A percentile compares a stretch with the other conserved stretches of the same genome.
Evolutionary conservation across 441 rosid genomes (phyloP).

Genomic region (Eutrema salsugineum): DNA sequence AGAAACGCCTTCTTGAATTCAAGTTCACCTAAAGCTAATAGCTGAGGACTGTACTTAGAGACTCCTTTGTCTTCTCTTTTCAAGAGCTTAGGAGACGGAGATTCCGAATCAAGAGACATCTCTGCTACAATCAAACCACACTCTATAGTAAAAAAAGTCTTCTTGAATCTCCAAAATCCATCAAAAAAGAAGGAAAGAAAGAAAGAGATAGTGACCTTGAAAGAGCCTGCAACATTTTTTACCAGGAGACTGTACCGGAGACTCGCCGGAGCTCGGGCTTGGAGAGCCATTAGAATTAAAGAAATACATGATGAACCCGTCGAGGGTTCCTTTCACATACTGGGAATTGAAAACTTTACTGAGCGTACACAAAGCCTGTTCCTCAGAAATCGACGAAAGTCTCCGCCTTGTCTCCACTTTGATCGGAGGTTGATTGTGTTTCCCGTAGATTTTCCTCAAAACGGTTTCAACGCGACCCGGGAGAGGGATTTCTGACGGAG

Average conservation of each 20-base stretch:
- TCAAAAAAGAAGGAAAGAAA: too few species aligned
- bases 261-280: not conserved
- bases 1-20: slow-evolving; percentile 70
- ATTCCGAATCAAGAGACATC: not conserved
- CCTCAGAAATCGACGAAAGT: slow-evolving; percentile 40
- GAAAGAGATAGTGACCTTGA: slow-evolving; percentile 3
- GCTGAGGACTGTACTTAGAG: slow-evolving; percentile 32
- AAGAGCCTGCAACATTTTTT: not conserved
- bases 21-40: slow-evolving; percentile 56
- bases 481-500: slow-evolving; percentile 18
- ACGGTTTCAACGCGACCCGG: slow-evolving; percentile 38
- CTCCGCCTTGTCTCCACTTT: slow-evolving; percentile 4
- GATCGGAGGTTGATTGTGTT: slow-evolving; percentile 31
- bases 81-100: slow-evolving; percentile 11
- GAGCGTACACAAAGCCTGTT: slow-evolving; percentile 37
- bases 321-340: slow-evolving; percentile 16
- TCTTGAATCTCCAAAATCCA: too few species aligned
- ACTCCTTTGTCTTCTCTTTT: not conserved
- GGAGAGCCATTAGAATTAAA: slow-evolving; percentile 20
- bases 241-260: slow-evolving; percentile 16
- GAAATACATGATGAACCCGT: slow-evolving; percentile 1
- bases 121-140: slow-evolving; percentile 3
- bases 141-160: not conserved
- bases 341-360: not conserved
- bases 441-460: slow-evolving; percentile 34